phyloP scores from a whole-genome alignment of 1,139 yeast genomes.

The Nakaseomyces bracarensis region DNA sequence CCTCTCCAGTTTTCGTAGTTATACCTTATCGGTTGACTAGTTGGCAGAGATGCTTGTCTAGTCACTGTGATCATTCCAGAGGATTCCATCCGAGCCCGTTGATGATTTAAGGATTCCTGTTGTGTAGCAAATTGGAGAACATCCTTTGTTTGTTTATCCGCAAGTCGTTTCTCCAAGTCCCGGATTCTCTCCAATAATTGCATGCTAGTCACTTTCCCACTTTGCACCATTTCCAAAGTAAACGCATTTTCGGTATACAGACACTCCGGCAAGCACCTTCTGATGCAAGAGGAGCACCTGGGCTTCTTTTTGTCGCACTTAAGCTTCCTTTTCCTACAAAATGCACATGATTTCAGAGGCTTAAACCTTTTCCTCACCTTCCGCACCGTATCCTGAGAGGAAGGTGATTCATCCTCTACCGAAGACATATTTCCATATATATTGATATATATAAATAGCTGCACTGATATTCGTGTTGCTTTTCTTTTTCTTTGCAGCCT shows the following conservation, averaged over 20 bases:
- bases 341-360: conserved; percentile 27
- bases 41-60: not conserved
- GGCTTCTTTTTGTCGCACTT: conserved; percentile 29
- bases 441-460: too few relatives aligned
- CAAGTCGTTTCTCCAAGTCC: conserved; percentile 9
- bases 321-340: conserved; percentile 28
- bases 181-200: conserved; percentile 7
- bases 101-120: not conserved
- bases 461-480: not conserved
- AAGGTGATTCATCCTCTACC: conserved; percentile 14
- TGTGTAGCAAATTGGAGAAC: not conserved
- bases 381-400: conserved; percentile 6
- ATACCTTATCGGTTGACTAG: not conserved
- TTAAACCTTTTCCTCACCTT: conserved; percentile 11
- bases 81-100: too few relatives aligned
- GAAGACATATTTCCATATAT: not conserved
- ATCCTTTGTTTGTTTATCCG: conserved; percentile 1
- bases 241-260: conserved; percentile 20
- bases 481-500: not conserved
- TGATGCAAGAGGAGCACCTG: conserved; percentile 22
- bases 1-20: not conserved
- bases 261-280: conserved; percentile 22
- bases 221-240: conserved; percentile 9
- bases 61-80: too few relatives aligned
- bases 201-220: conserved; percentile 1